These are phyloP conservation scores for Casuarina glauca DNA, from an alignment of 306 rosid genomes.

Conservation along the genomic window DNA sequence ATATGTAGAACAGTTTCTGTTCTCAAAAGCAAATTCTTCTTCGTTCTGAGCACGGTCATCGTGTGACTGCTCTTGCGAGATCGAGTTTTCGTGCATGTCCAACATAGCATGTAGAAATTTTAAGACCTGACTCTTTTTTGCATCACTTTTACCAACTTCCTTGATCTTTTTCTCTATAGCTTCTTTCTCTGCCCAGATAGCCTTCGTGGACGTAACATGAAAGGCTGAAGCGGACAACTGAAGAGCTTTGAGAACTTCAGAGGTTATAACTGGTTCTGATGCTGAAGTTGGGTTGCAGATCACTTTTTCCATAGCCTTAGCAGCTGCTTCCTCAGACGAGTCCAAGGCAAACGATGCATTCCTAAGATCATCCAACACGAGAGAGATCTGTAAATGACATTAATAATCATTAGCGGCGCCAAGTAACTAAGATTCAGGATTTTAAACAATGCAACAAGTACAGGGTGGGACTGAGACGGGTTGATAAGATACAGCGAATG, in stretches of 20 bases:
- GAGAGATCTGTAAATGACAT: conserved; percentile 69
- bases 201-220: conserved; percentile 52
- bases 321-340: conserved; percentile 69
- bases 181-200: conserved; percentile 58
- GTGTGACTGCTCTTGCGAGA: conserved; percentile 42
- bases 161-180: conserved; percentile 50
- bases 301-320: conserved; percentile 51
- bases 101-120: conserved; percentile 53
- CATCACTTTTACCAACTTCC: conserved; percentile 44
- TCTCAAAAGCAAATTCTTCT: conserved; percentile 36
- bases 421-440: conserved; percentile 24
- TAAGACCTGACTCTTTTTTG: conserved; percentile 53
- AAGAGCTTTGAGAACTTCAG: conserved; percentile 50
- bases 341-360: conserved; percentile 51
- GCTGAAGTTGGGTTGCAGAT: conserved; percentile 42
- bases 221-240: conserved; percentile 65
- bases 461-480: background rate
- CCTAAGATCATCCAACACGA: conserved; percentile 57
- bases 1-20: conserved; percentile 29
- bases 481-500: too few relatives aligned
- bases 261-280: conserved; percentile 46
- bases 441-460: conserved; percentile 1
- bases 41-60: conserved; percentile 26
- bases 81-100: conserved; percentile 42
- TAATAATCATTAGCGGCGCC: conserved; percentile 26